Base-by-base conservation (phyloP, 225 moss, liverwort and hornwort species). In the Marchantia polymorpha region DNA sequence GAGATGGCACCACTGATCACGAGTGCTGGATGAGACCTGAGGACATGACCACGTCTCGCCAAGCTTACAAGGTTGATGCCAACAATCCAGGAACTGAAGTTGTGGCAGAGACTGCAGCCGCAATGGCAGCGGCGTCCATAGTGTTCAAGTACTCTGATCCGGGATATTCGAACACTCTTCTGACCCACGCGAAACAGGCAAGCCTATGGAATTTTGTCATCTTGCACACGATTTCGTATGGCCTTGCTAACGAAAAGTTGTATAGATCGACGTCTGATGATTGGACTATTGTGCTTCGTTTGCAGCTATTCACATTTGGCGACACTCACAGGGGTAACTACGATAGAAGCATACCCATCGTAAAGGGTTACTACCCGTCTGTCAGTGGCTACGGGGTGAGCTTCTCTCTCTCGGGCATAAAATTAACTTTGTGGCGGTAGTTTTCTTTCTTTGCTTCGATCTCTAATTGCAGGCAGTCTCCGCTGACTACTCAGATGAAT, bases 251-350 rank as follows among this genome's bases (percentile, higher is more conserved):
- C 17, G 0, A 53, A 26, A 54, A 54, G 10, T 26, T 11, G 30
- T 23, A 30, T 74, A 14, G 19, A 72, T 1, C 30, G 52, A 52
- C 25, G 23, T 73, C 73, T 73, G 49, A 75, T 46, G 20, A 27
- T 12, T 31, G 67, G 30, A 65, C 6, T 30, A 4, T 12, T 67
- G 13, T 67, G 10, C 70, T 49, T 52, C 20, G 29, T 51, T 52
- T 52, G 77, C 78, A 96, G 93, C 91, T 99, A 63, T 93, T 94
- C 79, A 89, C 84, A 11, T 94, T 99, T 25, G 97, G 91, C 50
- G 93, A 99, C 78, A 87, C 83, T 8, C 88, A 93, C 79, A 84
- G 97, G 56, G 97, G 97, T 7, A 72, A 80, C 12, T 99, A 99
- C 78, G 87, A 93, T 15, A 53, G 10, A 64, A 84, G 91, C 77